These are phyloP conservation scores for Silene noctiflora DNA, from an alignment of 179 eudicot genomes.

Conservation along the genomic window DNA sequence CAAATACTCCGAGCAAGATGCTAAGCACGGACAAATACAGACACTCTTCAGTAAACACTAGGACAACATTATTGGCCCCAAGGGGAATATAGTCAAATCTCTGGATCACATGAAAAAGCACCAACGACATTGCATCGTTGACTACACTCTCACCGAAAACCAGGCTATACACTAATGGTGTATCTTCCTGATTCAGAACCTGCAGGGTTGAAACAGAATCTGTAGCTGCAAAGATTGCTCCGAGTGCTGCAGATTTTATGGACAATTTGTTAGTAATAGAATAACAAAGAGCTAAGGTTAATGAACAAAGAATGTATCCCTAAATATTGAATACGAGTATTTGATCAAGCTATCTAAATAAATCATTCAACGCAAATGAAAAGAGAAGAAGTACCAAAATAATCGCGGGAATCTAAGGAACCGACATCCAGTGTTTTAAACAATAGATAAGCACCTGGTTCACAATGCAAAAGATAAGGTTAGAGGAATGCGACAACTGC, in stretches of 20 bases:
- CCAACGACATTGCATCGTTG: slow-evolving; percentile 71
- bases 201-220: slow-evolving; percentile 80
- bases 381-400: neutral
- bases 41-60: slow-evolving; percentile 41
- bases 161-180: slow-evolving; percentile 61
- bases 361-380: too few species aligned
- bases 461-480: too few species aligned
- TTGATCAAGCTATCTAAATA: too few species aligned
- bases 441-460: neutral
- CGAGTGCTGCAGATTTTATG: slow-evolving; percentile 49
- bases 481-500: too few species aligned
- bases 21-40: slow-evolving; percentile 42
- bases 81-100: slow-evolving; percentile 39
- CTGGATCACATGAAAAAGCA: slow-evolving; percentile 64
- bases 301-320: too few species aligned
- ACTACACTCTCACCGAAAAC: slow-evolving; percentile 81
- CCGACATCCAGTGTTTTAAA: neutral
- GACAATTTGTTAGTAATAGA: too few species aligned
- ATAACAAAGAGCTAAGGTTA: too few species aligned
- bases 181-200: slow-evolving; percentile 72
- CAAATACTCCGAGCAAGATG: slow-evolving; percentile 52
- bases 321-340: too few species aligned
- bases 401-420: neutral
- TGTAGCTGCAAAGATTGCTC: slow-evolving; percentile 72
- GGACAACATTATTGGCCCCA: slow-evolving; percentile 25